These are phyloP conservation scores for Xylariaceae sp. DNA, from an alignment of 2,329 filamentous ascomycete genomes.

Conservation along the genomic window DNA sequence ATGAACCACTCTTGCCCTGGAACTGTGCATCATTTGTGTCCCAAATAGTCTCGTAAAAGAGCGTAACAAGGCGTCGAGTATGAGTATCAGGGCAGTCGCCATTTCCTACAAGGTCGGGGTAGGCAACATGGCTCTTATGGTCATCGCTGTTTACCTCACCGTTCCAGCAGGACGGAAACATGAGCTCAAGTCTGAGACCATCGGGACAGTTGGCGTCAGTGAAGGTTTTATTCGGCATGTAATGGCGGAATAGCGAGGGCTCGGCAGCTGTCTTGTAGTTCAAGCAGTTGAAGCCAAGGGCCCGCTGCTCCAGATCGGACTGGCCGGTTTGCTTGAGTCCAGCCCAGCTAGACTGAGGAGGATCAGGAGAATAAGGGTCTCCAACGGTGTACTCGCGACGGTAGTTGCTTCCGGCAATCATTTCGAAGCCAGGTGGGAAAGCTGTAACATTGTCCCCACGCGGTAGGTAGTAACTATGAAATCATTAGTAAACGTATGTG, in stretches of 20 bases:
- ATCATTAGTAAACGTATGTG: slow-evolving; percentile 10
- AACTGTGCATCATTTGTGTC: slow-evolving; percentile 67
- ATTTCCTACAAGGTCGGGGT: slow-evolving; percentile 76
- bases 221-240: slow-evolving; percentile 78
- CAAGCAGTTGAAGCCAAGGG: slow-evolving; percentile 93
- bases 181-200: slow-evolving; percentile 81
- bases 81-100: slow-evolving; percentile 77
- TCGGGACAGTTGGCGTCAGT: slow-evolving; percentile 83
- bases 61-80: slow-evolving; percentile 70
- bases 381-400: slow-evolving; percentile 74
- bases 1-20: slow-evolving; percentile 67
- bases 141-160: slow-evolving; percentile 67
- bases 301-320: slow-evolving; percentile 75
- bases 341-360: slow-evolving; percentile 74
- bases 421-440: slow-evolving; percentile 79
- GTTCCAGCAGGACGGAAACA: slow-evolving; percentile 92
- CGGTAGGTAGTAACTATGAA: slow-evolving; percentile 79
- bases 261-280: slow-evolving; percentile 76
- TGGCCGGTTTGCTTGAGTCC: slow-evolving; percentile 69
- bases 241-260: slow-evolving; percentile 80
- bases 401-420: slow-evolving; percentile 77
- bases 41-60: slow-evolving; percentile 90
- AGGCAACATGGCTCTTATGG: slow-evolving; percentile 74
- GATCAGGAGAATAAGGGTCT: slow-evolving; percentile 68
- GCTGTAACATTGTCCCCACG: slow-evolving; percentile 67